These are phyloP conservation scores for Wickerhamomyces ciferrii DNA, from an alignment of 805 yeast species.

Conservation along the genomic window DNA sequence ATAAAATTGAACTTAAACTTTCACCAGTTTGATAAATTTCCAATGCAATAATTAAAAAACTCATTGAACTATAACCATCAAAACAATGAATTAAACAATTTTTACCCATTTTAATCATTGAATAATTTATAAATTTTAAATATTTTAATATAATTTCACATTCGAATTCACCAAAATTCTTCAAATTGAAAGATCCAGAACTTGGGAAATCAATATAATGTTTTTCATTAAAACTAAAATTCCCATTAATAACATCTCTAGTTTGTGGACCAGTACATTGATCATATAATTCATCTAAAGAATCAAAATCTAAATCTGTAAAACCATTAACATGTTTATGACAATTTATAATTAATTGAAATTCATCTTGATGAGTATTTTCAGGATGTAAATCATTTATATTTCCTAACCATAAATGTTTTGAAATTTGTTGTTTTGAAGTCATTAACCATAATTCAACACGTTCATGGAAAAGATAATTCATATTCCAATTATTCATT, in stretches of 20 bases:
- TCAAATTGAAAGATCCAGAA: not conserved
- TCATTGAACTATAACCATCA: not conserved
- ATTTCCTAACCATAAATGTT: not conserved
- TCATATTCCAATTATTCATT: slow-evolving; percentile 1
- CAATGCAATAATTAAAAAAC: not conserved
- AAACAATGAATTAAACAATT: not conserved
- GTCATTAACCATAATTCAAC: not conserved
- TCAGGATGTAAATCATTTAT: not conserved
- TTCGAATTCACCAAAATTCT: not conserved
- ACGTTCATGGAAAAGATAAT: slow-evolving; percentile 1
- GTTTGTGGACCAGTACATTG: not conserved
- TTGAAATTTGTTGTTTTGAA: not conserved
- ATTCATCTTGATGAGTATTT: not conserved
- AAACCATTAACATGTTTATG: not conserved
- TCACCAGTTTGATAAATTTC: not conserved
- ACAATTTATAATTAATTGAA: not conserved
- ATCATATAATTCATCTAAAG: not conserved
- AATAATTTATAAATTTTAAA: not conserved
- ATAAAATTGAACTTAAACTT: not conserved
- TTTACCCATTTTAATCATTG: not conserved
- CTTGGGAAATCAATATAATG: not conserved
- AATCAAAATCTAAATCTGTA: not conserved
- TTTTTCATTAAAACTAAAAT: not conserved
- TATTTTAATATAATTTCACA: not conserved
- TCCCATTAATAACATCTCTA: not conserved